Evolutionary conservation across 805 yeast species (phyloP), one percentile per base, ranked within the genome.

Genomic region (Starmerella floris): DNA sequence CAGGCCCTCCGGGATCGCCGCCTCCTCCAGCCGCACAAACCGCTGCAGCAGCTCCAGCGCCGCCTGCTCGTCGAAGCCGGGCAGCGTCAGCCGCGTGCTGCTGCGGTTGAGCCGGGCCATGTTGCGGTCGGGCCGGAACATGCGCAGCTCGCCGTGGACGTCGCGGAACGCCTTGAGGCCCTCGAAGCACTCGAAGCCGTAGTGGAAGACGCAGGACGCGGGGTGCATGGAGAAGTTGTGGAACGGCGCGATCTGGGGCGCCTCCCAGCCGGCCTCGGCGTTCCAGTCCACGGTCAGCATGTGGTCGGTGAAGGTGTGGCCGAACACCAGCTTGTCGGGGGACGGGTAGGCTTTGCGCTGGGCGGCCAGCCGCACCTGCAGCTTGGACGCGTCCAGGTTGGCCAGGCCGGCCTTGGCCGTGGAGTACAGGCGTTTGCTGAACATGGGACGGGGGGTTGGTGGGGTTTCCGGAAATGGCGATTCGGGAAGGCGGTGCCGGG

Each of bases 121-220:
- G 70, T 88, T 88, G 73, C 71, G 82, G 62, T 84, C 83, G 35
- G 94, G 83, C 63, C 98, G 76, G 72, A 88, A 88, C 60, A 88
- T 69, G 57, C 95, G 73, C 58, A 85, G 63, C 48, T 77, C 62
- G 48, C 79, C 81, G 35, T 56, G 37, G 20, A 44, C 53, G 43
- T 74, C 76, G 51, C 69, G 65, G 72, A 87, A 88, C 13, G 96
- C 96, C 69, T 88, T 88, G 67, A 88, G 69, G 52, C 98, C 98
- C 68, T 88, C 98, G 53, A 88, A 91, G 46, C 88, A 73, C 63
- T 84, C 95, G 58, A 91, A 88, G 4, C 94, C 88, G 58, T 88
- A 88, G 68, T 88, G 98, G 66, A 88, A 77, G 27, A 87, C 97
- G 61, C 82, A 74, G 17, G 91, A 66, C 19, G 95, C 77, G 23